These are phyloP conservation scores for Phragmites australis DNA, from an alignment of 176 grass and related monocot genomes.

Conservation along the genomic window DNA sequence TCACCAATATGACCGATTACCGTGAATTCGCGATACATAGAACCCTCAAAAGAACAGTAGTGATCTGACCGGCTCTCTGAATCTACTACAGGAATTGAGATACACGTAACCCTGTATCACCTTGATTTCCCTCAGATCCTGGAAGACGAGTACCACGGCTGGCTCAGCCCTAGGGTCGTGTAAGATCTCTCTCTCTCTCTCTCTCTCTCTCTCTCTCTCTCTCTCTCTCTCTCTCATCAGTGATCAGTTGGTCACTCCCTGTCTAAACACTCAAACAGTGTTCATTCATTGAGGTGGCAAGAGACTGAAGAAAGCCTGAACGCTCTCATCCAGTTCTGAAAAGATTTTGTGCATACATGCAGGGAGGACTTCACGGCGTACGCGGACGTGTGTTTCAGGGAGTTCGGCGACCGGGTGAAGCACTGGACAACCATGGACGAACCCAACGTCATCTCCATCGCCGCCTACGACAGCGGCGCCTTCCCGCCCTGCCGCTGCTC, in stretches of 20 bases:
- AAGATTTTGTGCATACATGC: conserved; percentile 10
- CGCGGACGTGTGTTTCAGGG: conserved; percentile 69
- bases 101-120: conserved; percentile 71
- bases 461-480: conserved; percentile 53
- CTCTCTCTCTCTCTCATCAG: background rate
- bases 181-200: too few species aligned
- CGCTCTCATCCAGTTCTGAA: too few species aligned
- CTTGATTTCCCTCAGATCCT: conserved; percentile 77
- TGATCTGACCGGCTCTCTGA: background rate
- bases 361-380: conserved; percentile 80
- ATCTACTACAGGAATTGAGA: conserved; percentile 61
- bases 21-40: too few species aligned
- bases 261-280: background rate
- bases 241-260: background rate
- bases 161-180: conserved; percentile 76
- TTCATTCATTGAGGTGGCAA: background rate
- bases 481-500: conserved; percentile 79
- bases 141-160: conserved; percentile 83
- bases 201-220: too few species aligned
- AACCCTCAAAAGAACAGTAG: too few species aligned
- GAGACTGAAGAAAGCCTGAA: background rate
- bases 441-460: conserved; percentile 59
- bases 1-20: too few species aligned
- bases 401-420: conserved; percentile 77
- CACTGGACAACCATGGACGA: conserved; percentile 79